A percentile compares a stretch with the other conserved stretches of the same genome.
phyloP scores from a whole-genome alignment of 2,329 filamentous ascomycete species.

The Aspergillus tamarii region DNA sequence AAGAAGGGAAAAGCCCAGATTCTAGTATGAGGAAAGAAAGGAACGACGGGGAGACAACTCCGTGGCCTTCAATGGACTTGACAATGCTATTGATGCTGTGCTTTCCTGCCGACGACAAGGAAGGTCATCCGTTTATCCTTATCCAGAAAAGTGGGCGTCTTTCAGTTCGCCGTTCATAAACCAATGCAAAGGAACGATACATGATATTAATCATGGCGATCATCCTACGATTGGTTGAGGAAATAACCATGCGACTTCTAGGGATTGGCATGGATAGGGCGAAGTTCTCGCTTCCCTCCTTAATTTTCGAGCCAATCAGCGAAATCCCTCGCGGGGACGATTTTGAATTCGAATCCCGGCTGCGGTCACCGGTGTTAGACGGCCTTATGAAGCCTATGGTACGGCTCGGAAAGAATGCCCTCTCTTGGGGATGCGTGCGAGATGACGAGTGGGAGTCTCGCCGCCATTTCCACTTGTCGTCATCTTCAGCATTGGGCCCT shows the following conservation, averaged over 20 bases:
- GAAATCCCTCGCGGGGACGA: constrained; percentile 29
- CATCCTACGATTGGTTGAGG: constrained; percentile 21
- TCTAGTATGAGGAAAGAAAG: constrained; percentile 8
- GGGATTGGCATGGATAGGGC: constrained; percentile 28
- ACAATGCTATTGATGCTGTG: neutral
- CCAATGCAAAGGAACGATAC: constrained; percentile 11
- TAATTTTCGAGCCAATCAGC: constrained; percentile 32
- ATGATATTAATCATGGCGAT: constrained; percentile 30
- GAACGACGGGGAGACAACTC: neutral
- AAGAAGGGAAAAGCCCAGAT: neutral
- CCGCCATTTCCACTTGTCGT: constrained; percentile 18
- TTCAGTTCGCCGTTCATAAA: constrained; percentile 7
- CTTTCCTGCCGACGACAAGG: neutral
- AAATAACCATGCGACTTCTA: constrained; percentile 28
- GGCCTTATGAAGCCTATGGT: constrained; percentile 10
- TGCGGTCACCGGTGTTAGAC: constrained; percentile 24
- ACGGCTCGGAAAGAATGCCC: constrained; percentile 2
- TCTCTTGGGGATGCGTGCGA: neutral
- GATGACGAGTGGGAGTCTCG: constrained; percentile 2
- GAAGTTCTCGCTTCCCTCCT: constrained; percentile 19
- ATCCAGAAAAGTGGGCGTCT: constrained; percentile 6
- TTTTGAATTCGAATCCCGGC: constrained; percentile 31
- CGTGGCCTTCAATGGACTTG: neutral
- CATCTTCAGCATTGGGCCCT: constrained; percentile 23
- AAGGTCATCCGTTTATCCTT: constrained; percentile 5